These are phyloP conservation scores for Cladosporium cucumerinum DNA, from an alignment of 2,329 filamentous ascomycete genomes.

Conservation along the genomic window DNA sequence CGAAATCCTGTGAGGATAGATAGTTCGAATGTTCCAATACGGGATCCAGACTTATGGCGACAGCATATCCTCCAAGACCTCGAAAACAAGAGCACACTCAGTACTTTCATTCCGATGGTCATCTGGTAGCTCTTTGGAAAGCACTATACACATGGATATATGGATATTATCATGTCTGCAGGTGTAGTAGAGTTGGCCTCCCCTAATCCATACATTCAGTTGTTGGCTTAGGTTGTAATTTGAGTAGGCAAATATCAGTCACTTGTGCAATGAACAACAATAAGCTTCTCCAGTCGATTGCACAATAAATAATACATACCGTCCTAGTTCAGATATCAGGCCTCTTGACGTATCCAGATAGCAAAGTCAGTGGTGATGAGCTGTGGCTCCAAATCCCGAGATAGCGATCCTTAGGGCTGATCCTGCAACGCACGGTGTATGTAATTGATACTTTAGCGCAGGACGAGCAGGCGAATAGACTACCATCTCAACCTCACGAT, in stretches of 20 bases:
- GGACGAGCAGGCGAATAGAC: not conserved
- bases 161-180: not conserved
- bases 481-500: not conserved
- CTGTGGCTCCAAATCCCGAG: not conserved
- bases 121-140: not conserved
- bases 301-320: too few species aligned
- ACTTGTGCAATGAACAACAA: not conserved
- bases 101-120: not conserved
- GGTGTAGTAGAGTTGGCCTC: not conserved
- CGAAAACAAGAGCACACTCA: not conserved
- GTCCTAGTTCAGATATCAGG: not conserved
- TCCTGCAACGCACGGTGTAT: not conserved
- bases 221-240: not conserved
- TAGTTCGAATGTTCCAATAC: not conserved
- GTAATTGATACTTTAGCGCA: not conserved
- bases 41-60: not conserved
- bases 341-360: not conserved
- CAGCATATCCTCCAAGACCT: not conserved
- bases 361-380: not conserved
- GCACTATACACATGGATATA: not conserved
- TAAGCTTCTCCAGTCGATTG: not conserved
- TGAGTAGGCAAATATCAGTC: not conserved
- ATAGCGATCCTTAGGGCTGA: not conserved
- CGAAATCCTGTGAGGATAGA: not conserved
- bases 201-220: not conserved